Percentiles rank a stretch among this genome's conserved stretches.
phyloP scores from a whole-genome alignment of 2,329 filamentous ascomycete species.

The Apiospora malaysiana region DNA sequence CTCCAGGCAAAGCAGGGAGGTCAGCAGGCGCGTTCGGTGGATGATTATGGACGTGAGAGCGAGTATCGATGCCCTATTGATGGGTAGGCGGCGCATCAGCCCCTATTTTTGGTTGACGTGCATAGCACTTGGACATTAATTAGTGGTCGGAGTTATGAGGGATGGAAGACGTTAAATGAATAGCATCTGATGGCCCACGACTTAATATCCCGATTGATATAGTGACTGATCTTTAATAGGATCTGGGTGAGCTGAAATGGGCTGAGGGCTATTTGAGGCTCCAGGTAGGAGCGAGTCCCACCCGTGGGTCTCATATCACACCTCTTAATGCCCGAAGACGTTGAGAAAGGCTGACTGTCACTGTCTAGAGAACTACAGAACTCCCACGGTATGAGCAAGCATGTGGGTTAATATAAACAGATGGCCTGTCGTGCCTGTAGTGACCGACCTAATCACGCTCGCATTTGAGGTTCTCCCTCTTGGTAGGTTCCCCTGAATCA shows the following conservation, averaged over 20 bases:
- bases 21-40: conserved; percentile 48
- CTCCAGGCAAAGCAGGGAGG: conserved; percentile 60
- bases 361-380: background rate
- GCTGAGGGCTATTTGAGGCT: background rate
- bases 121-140: background rate
- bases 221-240: background rate
- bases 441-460: too few relatives aligned
- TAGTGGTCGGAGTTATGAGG: background rate
- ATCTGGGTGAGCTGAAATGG: background rate
- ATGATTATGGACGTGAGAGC: conserved; percentile 48
- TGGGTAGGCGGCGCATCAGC: conserved; percentile 42
- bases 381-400: too few relatives aligned
- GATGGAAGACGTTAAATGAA: background rate
- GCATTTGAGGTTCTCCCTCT: too few relatives aligned
- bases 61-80: conserved; percentile 65
- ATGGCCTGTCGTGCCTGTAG: too few relatives aligned
- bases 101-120: background rate
- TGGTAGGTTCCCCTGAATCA: too few relatives aligned
- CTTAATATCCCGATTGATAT: background rate
- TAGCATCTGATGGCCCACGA: background rate
- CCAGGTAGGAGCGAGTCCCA: conserved; percentile 1
- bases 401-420: background rate
- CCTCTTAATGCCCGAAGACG: background rate
- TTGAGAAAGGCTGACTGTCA: background rate
- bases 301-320: background rate